Percentiles rank a stretch among this genome's conserved stretches.
These are phyloP conservation scores for Termitomyces sp. DNA, from an alignment of 768 basidiomycete genomes.

Conservation along the genomic window DNA sequence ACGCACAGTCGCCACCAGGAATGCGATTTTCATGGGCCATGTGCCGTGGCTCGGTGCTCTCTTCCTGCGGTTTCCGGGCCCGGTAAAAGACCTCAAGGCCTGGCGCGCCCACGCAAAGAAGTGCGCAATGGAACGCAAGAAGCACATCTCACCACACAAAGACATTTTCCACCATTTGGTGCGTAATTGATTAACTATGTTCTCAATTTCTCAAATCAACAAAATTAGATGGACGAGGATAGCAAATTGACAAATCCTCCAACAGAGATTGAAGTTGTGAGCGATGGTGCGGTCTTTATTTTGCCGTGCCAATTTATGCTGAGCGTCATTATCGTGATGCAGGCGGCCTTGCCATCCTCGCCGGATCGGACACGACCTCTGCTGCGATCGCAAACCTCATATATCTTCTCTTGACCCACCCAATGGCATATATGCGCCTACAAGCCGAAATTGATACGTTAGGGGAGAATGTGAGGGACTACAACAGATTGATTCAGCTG, in stretches of 20 bases:
- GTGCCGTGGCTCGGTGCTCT: constrained; percentile 44
- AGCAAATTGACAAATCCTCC: constrained; percentile 27
- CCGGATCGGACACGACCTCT: constrained; percentile 40
- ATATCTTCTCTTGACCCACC: constrained; percentile 30
- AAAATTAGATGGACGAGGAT: constrained; percentile 35
- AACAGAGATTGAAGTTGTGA: constrained; percentile 28
- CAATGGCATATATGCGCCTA: constrained; percentile 26
- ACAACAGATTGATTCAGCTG: constrained; percentile 23
- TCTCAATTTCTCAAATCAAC: background rate
- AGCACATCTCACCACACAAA: constrained; percentile 31
- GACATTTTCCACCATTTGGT: constrained; percentile 39
- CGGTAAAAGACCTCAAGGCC: constrained; percentile 34
- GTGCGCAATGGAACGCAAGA: constrained; percentile 30
- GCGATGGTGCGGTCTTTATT: constrained; percentile 28
- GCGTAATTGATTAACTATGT: background rate
- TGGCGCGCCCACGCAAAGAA: constrained; percentile 36
- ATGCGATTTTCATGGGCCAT: constrained; percentile 40
- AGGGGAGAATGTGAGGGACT: constrained; percentile 21
- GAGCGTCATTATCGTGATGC: background rate
- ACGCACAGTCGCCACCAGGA: constrained; percentile 20
- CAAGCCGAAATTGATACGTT: constrained; percentile 30
- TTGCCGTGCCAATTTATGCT: background rate
- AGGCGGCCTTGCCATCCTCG: constrained; percentile 32
- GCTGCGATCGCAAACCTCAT: constrained; percentile 29
- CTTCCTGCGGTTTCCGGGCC: constrained; percentile 29